Base-by-base conservation (phyloP, 2,329 filamentous ascomycete genomes). In the Uncinocarpus reesii region DNA sequence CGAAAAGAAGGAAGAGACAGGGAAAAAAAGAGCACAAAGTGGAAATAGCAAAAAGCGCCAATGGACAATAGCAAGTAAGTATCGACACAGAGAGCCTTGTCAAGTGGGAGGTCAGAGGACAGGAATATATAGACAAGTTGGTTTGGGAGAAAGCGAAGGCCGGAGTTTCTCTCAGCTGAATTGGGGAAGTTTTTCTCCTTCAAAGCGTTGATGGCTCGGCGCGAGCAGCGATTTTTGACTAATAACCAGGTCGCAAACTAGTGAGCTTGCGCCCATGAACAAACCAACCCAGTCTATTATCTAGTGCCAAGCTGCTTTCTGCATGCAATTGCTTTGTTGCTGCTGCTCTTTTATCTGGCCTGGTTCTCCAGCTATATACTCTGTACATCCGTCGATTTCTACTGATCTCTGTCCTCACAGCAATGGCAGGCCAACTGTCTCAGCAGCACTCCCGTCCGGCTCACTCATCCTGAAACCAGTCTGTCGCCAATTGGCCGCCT, bases 131-230 rank as follows among this genome's bases (percentile, higher is more conserved):
- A 11, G 31, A 34, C 13, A 15, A 34, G 31, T 34, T 34, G 31
- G 31, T 34, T 34, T 34, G 31, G 16, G 31, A 34, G 4, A 15
- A 4, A 34, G 31, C 8, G n/a, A 41, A 41, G 16, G 38, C 29
- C 21, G 7, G 24, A 18, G 13, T 37, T 41, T 15, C 16, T 34
- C 18, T 32, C 35, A 43, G 29, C 41, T 43, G 24, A 20, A 16
- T 20, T 28, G 34, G 34, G 43, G 43, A 46, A 46, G 23, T 46
- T 46, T 46, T 46, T 46, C 43, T 46, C 32, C 24, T 46, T 37
- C 23, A 46, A 45, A 45, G n/a, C 16, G 8, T 38, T 37, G 15
- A 46, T 29, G 34, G 43, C 43, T 46, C 43, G 34, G 43, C 43
- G 42, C 42, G 29, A 24, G 43, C 43, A 46, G 23, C n/a, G n/a